These are phyloP conservation scores for Gastrodia elata DNA, from an alignment of 106 monocot species.

Conservation along the genomic window DNA sequence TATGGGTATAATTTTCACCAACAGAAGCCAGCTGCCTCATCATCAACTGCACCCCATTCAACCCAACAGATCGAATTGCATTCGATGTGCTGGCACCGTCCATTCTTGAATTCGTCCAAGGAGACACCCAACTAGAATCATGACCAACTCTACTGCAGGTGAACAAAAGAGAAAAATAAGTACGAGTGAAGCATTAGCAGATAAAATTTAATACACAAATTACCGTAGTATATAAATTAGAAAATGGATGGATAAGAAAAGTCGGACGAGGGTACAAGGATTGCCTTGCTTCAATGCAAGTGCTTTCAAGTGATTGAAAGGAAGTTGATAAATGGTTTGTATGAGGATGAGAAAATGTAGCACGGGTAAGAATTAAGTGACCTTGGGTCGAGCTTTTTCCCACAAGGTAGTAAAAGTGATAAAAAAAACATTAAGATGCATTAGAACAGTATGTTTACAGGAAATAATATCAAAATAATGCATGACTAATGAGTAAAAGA, in stretches of 20 bases:
- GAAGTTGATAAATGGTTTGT: not conserved
- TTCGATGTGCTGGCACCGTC: constrained; percentile 59
- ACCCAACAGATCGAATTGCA: constrained; percentile 42
- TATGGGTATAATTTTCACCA: constrained; percentile 52
- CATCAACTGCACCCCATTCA: constrained; percentile 89
- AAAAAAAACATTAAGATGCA: not conserved
- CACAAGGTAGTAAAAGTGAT: not conserved
- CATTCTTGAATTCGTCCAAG: constrained; percentile 39
- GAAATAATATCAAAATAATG: not conserved
- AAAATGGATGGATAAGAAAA: not conserved
- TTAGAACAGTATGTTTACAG: too few relatives aligned
- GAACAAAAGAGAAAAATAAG: not conserved
- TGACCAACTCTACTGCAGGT: constrained; percentile 40
- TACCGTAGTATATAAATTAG: not conserved
- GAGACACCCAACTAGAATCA: constrained; percentile 41
- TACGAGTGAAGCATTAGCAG: not conserved
- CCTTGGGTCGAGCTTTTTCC: not conserved
- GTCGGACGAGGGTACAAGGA: not conserved
- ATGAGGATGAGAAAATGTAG: too few relatives aligned
- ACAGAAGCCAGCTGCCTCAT: constrained; percentile 89
- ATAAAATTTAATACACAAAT: not conserved
- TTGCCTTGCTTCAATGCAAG: not conserved
- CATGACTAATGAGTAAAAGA: not conserved
- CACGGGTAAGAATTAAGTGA: not conserved
- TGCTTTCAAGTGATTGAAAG: not conserved